These are phyloP conservation scores for Acacia confusa DNA, from an alignment of 306 rosid species.

Conservation along the genomic window DNA sequence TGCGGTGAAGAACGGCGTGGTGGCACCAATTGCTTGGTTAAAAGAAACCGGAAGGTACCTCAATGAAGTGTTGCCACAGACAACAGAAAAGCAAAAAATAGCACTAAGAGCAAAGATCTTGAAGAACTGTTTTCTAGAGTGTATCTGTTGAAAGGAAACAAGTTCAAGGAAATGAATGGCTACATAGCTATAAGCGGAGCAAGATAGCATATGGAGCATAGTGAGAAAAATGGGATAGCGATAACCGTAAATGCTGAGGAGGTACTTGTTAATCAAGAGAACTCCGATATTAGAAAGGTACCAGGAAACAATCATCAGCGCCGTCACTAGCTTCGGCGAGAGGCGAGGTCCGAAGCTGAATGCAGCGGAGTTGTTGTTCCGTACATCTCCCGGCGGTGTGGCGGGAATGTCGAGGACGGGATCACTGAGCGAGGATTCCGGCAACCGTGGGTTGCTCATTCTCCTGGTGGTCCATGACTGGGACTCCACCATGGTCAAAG, in stretches of 20 bases:
- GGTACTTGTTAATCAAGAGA: constrained; percentile 85
- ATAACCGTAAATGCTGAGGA: constrained; percentile 80
- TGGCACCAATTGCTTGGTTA: constrained; percentile 93
- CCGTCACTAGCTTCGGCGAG: constrained; percentile 51
- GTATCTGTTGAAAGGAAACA: constrained; percentile 76
- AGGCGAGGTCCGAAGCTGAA: constrained; percentile 28
- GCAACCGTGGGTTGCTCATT: constrained; percentile 78
- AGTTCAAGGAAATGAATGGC: constrained; percentile 65
- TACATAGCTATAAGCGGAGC: constrained; percentile 63
- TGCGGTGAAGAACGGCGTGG: constrained; percentile 92
- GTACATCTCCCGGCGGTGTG: constrained; percentile 60
- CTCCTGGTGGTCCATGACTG: constrained; percentile 59
- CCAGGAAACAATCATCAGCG: constrained; percentile 64
- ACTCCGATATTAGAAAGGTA: constrained; percentile 89
- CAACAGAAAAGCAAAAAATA: constrained; percentile 91
- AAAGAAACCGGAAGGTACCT: constrained; percentile 85
- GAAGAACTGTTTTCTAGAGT: constrained; percentile 65
- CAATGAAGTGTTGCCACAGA: constrained; percentile 87
- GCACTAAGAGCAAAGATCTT: constrained; percentile 75
- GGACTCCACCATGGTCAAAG: constrained; percentile 73
- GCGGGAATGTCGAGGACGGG: constrained; percentile 69
- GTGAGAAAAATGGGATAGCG: constrained; percentile 90
- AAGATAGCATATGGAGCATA: constrained; percentile 89
- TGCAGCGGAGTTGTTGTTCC: constrained; percentile 45
- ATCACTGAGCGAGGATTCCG: constrained; percentile 40